These are phyloP conservation scores for Penicillium vulpinum DNA, from an alignment of 2,329 filamentous ascomycete species.

Conservation along the genomic window DNA sequence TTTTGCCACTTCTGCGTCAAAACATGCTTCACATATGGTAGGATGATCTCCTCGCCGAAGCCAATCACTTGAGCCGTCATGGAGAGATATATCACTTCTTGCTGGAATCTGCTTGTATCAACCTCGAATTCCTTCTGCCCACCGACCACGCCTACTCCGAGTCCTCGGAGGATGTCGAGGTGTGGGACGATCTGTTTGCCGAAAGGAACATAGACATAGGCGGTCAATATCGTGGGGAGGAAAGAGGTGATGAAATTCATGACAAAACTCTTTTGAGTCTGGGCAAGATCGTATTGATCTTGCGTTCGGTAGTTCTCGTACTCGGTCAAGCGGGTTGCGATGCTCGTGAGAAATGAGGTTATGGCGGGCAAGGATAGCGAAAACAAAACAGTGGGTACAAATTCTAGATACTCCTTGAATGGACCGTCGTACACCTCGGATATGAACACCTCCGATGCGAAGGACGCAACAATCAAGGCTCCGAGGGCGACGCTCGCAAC, in stretches of 20 bases:
- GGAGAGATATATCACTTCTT: slow-evolving; percentile 94
- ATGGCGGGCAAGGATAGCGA: slow-evolving; percentile 78
- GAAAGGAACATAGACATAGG: slow-evolving; percentile 93
- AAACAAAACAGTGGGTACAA: slow-evolving; percentile 85
- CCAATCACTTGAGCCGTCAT: slow-evolving; percentile 91
- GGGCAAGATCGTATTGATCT: slow-evolving; percentile 76
- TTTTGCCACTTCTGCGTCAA: slow-evolving; percentile 68
- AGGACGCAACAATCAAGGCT: slow-evolving; percentile 78
- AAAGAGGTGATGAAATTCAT: slow-evolving; percentile 97
- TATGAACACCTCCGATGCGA: slow-evolving; percentile 93
- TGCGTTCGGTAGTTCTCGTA: slow-evolving; percentile 91
- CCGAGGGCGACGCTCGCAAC: slow-evolving; percentile 72
- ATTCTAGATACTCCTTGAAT: slow-evolving; percentile 79
- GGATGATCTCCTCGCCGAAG: slow-evolving; percentile 77
- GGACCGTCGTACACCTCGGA: slow-evolving; percentile 90
- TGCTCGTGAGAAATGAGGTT: slow-evolving; percentile 69
- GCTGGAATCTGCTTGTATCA: slow-evolving; percentile 77
- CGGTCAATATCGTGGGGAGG: slow-evolving; percentile 84
- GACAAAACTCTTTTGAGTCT: slow-evolving; percentile 91
- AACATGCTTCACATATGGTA: slow-evolving; percentile 81
- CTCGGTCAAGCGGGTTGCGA: slow-evolving; percentile 75
- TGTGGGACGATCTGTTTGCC: slow-evolving; percentile 80
- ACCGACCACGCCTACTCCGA: slow-evolving; percentile 29
- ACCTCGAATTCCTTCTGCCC: slow-evolving; percentile 67
- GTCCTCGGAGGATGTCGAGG: slow-evolving; percentile 71